Evolutionary conservation across 257 asterid genomes (phyloP), one percentile per base, ranked within the genome.

Genomic region (Solanum arcanum): DNA sequence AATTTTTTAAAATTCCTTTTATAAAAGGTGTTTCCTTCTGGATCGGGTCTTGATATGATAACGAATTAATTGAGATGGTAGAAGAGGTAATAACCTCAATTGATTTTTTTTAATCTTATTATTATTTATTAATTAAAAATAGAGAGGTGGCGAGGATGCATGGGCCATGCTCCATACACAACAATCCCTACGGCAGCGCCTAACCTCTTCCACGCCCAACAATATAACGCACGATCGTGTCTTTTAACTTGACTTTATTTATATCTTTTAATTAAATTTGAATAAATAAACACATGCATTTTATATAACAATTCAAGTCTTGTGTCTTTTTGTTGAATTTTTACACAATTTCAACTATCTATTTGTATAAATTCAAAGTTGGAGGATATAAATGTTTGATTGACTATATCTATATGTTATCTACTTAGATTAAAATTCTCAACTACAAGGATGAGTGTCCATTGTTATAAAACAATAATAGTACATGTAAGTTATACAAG

Each of bases 141-240:
- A 2, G 16, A 62, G 81, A 73, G 80, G 9, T 20, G 84, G n/a
- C 31, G 52, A 81, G 85, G 27, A 86, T 82, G 87, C 31, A 86
- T 82, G 87, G 84, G 25, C 39, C 84, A 77, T 49, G 68, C 85
- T 52, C 52, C 84, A 88, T 83, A 80, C 60, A 31, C 86, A 78
- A 68, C 82, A 88, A 70, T 59, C 85, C 85, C 88, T 86, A 52
- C 88, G 85, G 87, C 88, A 83, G 86, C 80, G 88, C 86, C 83
- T 56, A 86, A 83, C 89, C 88, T 75, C 56, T 77, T 88, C 81
- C 87, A 87, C 86, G 75, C 90, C 86, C 88, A 90, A 88, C 91
- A 84, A 72, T 64, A 12, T 33, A 44, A 37, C 33, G 25, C 83
- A 52, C 82, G 1, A 31, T 31, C 1, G 6, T 59, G 12, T 59